A percentile compares a stretch with the other conserved stretches of the same genome.
Conservation (phyloP, 441 rosid species). For the Populus hybrid region DNA sequence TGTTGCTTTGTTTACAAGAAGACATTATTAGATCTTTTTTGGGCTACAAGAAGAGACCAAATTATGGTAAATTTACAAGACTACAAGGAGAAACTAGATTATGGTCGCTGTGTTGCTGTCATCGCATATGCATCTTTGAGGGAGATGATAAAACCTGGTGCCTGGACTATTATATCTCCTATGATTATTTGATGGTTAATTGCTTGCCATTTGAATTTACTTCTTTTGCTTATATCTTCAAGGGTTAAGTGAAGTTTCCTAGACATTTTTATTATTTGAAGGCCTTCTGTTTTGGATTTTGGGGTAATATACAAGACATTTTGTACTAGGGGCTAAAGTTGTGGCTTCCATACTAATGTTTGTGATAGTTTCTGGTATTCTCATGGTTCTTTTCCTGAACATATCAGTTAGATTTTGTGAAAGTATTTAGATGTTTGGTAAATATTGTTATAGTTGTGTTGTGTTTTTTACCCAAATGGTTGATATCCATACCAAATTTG, state of each 20-base stretch:
- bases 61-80: conserved; percentile 39
- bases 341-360: conserved; percentile 93
- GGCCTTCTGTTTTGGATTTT: conserved; percentile 79
- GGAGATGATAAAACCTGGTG: conserved; percentile 99
- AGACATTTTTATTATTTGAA: conserved; percentile 26
- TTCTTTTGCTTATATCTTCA: neutral
- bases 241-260: conserved; percentile 11
- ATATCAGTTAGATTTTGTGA: conserved; percentile 43
- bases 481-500: too few relatives aligned
- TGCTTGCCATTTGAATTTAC: neutral
- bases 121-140: conserved; percentile 93
- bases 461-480: too few relatives aligned
- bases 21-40: too few relatives aligned
- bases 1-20: too few relatives aligned
- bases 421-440: too few relatives aligned
- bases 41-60: too few relatives aligned
- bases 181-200: conserved; percentile 61
- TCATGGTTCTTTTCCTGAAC: conserved; percentile 97
- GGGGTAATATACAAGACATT: conserved; percentile 88
- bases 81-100: conserved; percentile 95
- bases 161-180: conserved; percentile 85
- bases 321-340: conserved; percentile 91
- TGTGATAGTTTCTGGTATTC: conserved; percentile 91
- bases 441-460: too few relatives aligned
- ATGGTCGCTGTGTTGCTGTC: conserved; percentile 92